These are phyloP conservation scores for Fusarium virguliforme DNA, from an alignment of 2,329 filamentous ascomycete species.

Conservation along the genomic window DNA sequence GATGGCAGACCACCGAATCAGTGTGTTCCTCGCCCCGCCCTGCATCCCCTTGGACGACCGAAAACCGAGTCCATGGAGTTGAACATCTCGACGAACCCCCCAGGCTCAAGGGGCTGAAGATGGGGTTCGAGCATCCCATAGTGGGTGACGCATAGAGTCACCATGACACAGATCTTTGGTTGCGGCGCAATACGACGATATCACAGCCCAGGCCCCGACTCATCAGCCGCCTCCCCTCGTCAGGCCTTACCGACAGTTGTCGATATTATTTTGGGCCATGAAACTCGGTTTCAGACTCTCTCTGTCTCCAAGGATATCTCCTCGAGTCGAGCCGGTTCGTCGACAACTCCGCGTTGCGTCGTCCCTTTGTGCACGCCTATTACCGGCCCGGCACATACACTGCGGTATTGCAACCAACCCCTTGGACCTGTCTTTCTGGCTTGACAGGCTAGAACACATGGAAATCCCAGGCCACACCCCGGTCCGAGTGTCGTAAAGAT, in stretches of 20 bases:
- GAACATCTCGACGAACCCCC: neutral
- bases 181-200: conserved; percentile 23
- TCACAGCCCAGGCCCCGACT: conserved; percentile 4
- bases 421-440: conserved; percentile 14
- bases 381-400: conserved; percentile 19
- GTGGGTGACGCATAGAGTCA: conserved; percentile 17
- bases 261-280: neutral
- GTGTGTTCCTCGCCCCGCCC: neutral
- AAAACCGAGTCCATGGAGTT: conserved; percentile 31
- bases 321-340: neutral
- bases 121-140: neutral
- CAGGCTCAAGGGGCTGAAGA: neutral
- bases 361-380: conserved; percentile 4
- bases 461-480: conserved; percentile 38
- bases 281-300: conserved; percentile 2
- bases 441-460: conserved; percentile 29
- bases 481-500: conserved; percentile 32
- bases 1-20: conserved; percentile 4
- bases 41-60: conserved; percentile 4
- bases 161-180: conserved; percentile 27
- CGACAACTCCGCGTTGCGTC: conserved; percentile 10
- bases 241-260: conserved; percentile 4
- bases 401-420: conserved; percentile 27
- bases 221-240: neutral
- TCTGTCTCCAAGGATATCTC: neutral